A percentile compares a stretch with the other conserved stretches of the same genome.
These are phyloP conservation scores for Elaeis guineensis DNA, from an alignment of 176 grass and related monocot species.

Conservation along the genomic window DNA sequence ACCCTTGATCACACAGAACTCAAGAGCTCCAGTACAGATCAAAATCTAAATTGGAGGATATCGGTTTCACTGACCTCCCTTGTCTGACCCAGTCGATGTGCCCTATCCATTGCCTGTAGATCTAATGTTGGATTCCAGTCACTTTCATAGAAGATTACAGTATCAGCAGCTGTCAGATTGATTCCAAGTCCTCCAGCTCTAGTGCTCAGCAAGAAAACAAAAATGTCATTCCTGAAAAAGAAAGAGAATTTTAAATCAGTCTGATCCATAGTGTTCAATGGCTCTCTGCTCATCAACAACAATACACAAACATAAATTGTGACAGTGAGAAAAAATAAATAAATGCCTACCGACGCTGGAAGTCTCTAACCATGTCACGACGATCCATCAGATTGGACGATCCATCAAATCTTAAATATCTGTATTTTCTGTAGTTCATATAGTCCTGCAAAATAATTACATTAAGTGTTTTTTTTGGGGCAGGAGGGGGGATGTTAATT, in stretches of 20 bases:
- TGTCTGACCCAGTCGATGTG: slow-evolving; percentile 91
- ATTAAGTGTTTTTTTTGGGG: background rate
- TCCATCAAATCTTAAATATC: slow-evolving; percentile 94
- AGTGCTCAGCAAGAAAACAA: slow-evolving; percentile 99
- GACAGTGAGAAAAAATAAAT: too few relatives aligned
- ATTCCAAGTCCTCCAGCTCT: slow-evolving; percentile 98
- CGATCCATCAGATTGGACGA: slow-evolving; percentile 86
- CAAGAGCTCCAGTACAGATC: slow-evolving; percentile 6
- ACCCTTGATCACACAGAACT: too few relatives aligned
- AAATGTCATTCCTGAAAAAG: slow-evolving; percentile 83
- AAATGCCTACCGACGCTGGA: slow-evolving; percentile 62
- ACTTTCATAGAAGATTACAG: slow-evolving; percentile 99
- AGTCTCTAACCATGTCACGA: slow-evolving; percentile 98
- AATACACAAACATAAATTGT: too few relatives aligned
- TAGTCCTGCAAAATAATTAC: slow-evolving; percentile 66
- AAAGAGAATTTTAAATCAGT: background rate
- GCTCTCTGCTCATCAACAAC: too few relatives aligned
- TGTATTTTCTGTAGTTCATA: slow-evolving; percentile 99
- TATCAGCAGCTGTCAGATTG: slow-evolving; percentile 98
- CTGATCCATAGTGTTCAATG: background rate
- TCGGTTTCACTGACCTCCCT: slow-evolving; percentile 50
- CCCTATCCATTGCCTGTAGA: slow-evolving; percentile 99
- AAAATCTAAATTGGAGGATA: slow-evolving; percentile 28
- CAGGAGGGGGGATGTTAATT: too few relatives aligned
- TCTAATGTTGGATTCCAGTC: slow-evolving; percentile 99